Conservation (phyloP, 2,329 filamentous ascomycete genomes). For the Gaeumannomyces tritici region DNA sequence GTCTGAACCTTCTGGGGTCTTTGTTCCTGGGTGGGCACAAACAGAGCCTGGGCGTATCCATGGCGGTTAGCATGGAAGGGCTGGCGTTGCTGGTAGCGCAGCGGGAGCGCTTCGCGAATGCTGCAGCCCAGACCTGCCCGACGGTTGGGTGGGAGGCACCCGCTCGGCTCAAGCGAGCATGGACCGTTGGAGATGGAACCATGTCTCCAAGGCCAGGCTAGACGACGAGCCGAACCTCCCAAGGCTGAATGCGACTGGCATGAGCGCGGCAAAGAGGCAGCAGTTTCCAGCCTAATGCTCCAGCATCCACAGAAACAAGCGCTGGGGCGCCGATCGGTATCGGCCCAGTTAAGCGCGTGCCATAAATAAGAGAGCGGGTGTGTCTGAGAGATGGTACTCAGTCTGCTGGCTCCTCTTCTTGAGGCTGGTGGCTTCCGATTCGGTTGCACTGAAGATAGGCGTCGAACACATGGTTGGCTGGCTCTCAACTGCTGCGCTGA, state of each 20-base stretch:
- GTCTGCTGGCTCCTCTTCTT: not conserved
- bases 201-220: too few relatives aligned
- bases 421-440: not conserved
- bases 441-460: too few relatives aligned
- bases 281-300: not conserved
- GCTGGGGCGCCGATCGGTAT: not conserved
- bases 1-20: not conserved
- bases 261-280: too few relatives aligned
- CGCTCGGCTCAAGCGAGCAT: not conserved
- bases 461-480: not conserved
- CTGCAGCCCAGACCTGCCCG: not conserved
- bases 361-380: not conserved
- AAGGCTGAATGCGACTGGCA: too few relatives aligned
- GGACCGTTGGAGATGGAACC: not conserved
- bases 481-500: not conserved
- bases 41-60: not conserved
- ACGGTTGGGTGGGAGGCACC: not conserved
- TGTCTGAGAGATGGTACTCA: not conserved
- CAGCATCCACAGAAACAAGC: not conserved
- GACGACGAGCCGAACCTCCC: too few relatives aligned
- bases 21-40: not conserved
- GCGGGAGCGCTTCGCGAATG: not conserved
- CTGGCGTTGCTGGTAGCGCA: not conserved
- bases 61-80: not conserved
- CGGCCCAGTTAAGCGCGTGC: not conserved